Percentiles rank a stretch among this genome's conserved stretches.
Conservation (phyloP, 108 stramenopile genomes). For the Cyclotella baltica region DNA sequence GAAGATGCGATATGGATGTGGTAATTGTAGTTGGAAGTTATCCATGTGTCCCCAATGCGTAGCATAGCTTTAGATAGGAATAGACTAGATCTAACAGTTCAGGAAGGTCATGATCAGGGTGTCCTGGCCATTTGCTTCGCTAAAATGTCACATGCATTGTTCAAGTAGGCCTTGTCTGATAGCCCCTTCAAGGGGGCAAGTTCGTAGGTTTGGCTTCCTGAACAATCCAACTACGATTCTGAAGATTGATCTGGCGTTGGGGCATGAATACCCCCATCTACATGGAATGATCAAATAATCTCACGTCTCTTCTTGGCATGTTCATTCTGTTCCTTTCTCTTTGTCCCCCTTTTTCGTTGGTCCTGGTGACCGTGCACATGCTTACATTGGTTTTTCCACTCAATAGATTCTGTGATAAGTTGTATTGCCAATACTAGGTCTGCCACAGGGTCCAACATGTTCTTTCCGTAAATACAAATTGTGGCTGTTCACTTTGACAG, state of each 20-base stretch:
- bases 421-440: conserved; percentile 13
- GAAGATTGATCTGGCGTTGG: not conserved
- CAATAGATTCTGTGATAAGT: not conserved
- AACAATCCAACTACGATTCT: not conserved
- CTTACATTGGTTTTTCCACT: not conserved
- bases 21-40: not conserved
- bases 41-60: not conserved
- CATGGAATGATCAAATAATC: not conserved
- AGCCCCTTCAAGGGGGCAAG: not conserved
- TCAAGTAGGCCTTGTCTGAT: not conserved
- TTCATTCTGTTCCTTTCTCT: not conserved
- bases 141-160: too few relatives aligned
- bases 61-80: not conserved
- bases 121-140: not conserved
- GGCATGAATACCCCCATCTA: not conserved
- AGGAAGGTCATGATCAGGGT: not conserved
- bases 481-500: not conserved
- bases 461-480: not conserved
- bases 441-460: not conserved
- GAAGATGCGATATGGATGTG: not conserved
- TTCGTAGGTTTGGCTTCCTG: not conserved
- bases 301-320: not conserved
- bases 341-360: not conserved
- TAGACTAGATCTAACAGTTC: not conserved
- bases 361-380: conserved; percentile 19